Evolutionary conservation across 306 rosid species (phyloP).

Genomic region (Malus orientalis): DNA sequence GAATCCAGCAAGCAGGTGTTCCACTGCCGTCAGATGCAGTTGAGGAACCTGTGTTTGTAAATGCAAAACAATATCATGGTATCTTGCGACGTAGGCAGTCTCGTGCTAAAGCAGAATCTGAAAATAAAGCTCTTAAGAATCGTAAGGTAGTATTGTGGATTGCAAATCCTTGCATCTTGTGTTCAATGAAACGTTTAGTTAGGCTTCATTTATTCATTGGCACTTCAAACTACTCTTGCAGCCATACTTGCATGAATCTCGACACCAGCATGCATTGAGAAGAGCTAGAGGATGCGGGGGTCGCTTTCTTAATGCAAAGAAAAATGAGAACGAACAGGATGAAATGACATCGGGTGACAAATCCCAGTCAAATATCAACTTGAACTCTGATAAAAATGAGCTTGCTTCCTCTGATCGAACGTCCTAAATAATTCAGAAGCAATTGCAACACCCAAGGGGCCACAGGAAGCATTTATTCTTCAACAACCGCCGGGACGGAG

Average conservation of each 20-base stretch:
- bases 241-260: conserved; percentile 94
- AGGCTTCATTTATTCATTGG: background rate
- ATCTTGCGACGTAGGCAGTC: conserved; percentile 86
- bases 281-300: conserved; percentile 95
- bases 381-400: conserved; percentile 53
- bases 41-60: conserved; percentile 92
- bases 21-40: conserved; percentile 89
- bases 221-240: conserved; percentile 35
- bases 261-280: conserved; percentile 79
- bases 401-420: conserved; percentile 49
- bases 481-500: conserved; percentile 20
- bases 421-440: conserved; percentile 24
- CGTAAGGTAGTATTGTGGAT: conserved; percentile 55
- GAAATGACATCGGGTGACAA: conserved; percentile 43
- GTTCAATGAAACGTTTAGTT: background rate
- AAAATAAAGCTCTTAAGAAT: conserved; percentile 68
- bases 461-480: conserved; percentile 2
- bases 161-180: conserved; percentile 6
- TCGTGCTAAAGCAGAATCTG: conserved; percentile 95
- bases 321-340: conserved; percentile 47
- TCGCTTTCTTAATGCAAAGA: conserved; percentile 79
- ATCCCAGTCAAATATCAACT: conserved; percentile 51
- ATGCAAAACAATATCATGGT: conserved; percentile 95
- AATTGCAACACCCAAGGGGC: background rate
- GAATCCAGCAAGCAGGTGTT: conserved; percentile 91